Percentiles rank a stretch among this genome's conserved stretches.
phyloP scores from a whole-genome alignment of 1,284 basidiomycete genomes.

The Porphyrellus sp. region DNA sequence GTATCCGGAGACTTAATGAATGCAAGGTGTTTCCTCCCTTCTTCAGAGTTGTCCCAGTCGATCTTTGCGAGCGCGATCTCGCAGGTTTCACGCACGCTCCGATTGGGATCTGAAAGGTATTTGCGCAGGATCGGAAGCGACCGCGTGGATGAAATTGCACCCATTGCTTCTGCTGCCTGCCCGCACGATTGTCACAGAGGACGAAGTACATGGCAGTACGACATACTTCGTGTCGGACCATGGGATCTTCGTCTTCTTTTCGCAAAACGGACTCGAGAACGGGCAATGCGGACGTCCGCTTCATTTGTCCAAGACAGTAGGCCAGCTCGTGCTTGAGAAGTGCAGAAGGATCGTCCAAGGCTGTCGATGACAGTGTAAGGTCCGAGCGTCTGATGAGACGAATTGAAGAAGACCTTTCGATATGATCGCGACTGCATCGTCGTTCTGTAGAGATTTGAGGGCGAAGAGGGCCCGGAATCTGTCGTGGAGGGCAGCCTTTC shows the following conservation, averaged over 20 bases:
- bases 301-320: conserved; percentile 95
- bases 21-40: conserved; percentile 49
- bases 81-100: conserved; percentile 92
- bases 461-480: conserved; percentile 94
- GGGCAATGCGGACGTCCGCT: conserved; percentile 71
- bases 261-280: conserved; percentile 76
- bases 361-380: conserved; percentile 41
- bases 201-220: conserved; percentile 1
- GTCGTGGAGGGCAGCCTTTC: conserved; percentile 78
- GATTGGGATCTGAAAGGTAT: conserved; percentile 72
- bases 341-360: conserved; percentile 84
- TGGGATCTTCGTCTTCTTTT: conserved; percentile 77
- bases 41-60: conserved; percentile 84
- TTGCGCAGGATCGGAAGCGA: conserved; percentile 74
- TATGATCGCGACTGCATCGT: conserved; percentile 82
- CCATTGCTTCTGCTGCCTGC: conserved; percentile 96
- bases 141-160: conserved; percentile 76
- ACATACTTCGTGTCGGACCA: conserved; percentile 94
- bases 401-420: conserved; percentile 60
- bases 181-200: conserved; percentile 11
- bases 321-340: conserved; percentile 97
- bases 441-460: conserved; percentile 82
- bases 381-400: not conserved
- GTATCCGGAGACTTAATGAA: conserved; percentile 34
- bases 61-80: conserved; percentile 97